Base-by-base conservation (phyloP, 371 early-diverging fungal genomes). In the Mortierella sp. region DNA sequence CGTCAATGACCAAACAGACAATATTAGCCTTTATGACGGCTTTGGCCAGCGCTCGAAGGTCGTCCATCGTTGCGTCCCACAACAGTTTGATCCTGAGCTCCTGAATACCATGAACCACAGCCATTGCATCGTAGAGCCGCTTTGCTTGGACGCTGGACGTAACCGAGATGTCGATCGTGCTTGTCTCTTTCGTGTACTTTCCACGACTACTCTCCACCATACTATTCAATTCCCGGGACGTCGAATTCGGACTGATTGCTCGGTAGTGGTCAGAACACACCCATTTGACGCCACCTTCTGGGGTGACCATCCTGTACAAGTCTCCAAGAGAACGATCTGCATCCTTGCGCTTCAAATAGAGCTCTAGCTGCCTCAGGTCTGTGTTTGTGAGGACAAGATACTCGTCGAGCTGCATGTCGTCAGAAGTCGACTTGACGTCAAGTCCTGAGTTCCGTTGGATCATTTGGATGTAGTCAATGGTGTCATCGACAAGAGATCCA, bases 261-360 rank as follows among this genome's bases (percentile, higher is more conserved):
- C 57, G 63, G 24, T 50, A 63, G 17, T 63, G 63, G 28, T 63
- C 63, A 5, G 49, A 43, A 21, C 66, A 65, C 24, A 65, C 66
- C 59, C 66, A 65, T 28, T 65, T 65, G 48, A 65, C 58, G 44
- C 58, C 45, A 1, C 66, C 66, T 29, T 57, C 52, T 2, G 22
- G 24, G 0, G 66, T 65, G 2, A 53, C 54, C 17, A 58, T 39
- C 58, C 58, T 7, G 55, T 54, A 67, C 14, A 67, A 44, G 34
- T 60, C 54, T 10, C 67, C 67, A 28, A 67, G 54, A 16, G 37
- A 48, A 10, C 24, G 27, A 24, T 17, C 41, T 6, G 25, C 24
- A 12, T 67, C 67, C 34, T 10, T 52, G 43, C 12, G 19, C 41
- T 25, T 52, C 17, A 67, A 29, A 40, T 54, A 67, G 28, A 31